These are phyloP conservation scores for Ogataea dorogensis DNA, from an alignment of 805 yeast genomes.

Conservation along the genomic window DNA sequence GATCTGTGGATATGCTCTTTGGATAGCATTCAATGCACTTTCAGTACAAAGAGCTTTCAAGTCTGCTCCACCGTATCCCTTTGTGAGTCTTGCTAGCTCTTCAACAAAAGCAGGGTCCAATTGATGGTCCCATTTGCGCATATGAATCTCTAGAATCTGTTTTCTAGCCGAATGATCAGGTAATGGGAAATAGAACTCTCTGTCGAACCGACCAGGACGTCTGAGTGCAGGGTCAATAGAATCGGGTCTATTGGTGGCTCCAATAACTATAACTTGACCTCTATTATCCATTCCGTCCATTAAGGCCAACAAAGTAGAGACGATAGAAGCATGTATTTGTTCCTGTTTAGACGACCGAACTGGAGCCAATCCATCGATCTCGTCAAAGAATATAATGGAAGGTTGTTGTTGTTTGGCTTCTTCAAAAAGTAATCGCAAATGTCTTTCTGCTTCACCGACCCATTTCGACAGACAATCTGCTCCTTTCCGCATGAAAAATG, in stretches of 20 bases:
- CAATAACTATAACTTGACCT: constrained; percentile 97
- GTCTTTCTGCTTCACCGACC: constrained; percentile 99
- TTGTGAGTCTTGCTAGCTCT: constrained; percentile 74
- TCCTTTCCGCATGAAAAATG: constrained; percentile 97
- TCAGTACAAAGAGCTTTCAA: constrained; percentile 92
- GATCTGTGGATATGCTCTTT: constrained; percentile 90
- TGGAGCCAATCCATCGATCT: constrained; percentile 97
- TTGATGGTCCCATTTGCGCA: constrained; percentile 84
- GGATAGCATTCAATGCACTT: constrained; percentile 89
- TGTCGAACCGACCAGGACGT: constrained; percentile 95
- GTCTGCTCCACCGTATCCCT: constrained; percentile 99
- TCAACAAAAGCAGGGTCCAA: constrained; percentile 54
- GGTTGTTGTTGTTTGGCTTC: constrained; percentile 97
- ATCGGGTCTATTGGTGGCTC: constrained; percentile 97
- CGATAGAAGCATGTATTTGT: constrained; percentile 97
- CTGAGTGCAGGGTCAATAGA: constrained; percentile 97
- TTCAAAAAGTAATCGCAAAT: constrained; percentile 83
- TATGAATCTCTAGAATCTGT: constrained; percentile 80
- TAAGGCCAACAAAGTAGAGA: constrained; percentile 87
- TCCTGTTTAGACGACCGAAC: constrained; percentile 97
- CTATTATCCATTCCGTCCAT: constrained; percentile 99
- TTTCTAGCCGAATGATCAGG: constrained; percentile 81
- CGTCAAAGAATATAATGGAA: constrained; percentile 93
- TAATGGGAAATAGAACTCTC: constrained; percentile 93
- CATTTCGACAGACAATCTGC: constrained; percentile 96